phyloP scores from a whole-genome alignment of 2,329 filamentous ascomycete genomes.

The Neofusicoccum laricinum region DNA sequence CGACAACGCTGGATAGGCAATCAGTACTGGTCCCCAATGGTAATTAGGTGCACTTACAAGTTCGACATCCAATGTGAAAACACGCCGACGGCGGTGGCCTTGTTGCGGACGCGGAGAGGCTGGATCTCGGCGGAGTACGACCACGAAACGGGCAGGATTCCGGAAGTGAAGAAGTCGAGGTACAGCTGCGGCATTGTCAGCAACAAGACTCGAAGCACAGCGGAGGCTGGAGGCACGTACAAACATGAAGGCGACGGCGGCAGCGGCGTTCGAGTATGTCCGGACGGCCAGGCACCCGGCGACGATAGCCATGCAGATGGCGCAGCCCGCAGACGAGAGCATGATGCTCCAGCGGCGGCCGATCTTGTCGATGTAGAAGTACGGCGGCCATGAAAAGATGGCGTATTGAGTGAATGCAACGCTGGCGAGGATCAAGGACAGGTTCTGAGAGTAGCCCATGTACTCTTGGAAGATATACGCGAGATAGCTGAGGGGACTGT shows the following conservation, averaged over 20 bases:
- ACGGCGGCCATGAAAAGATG: slow-evolving; percentile 31
- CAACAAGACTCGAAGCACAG: no score
- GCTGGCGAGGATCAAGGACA: slow-evolving; percentile 30
- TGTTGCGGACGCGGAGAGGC: slow-evolving; percentile 12
- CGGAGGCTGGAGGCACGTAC: not conserved
- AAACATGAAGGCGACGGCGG: slow-evolving; percentile 35
- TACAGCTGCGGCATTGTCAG: not conserved
- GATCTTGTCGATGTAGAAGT: slow-evolving; percentile 31
- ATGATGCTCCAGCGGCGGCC: slow-evolving; percentile 30
- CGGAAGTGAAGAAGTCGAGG: slow-evolving; percentile 28
- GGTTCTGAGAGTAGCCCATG: slow-evolving; percentile 24
- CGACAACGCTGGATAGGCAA: not conserved
- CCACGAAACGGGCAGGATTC: slow-evolving; percentile 31
- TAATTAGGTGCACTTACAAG: not conserved
- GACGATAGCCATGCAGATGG: slow-evolving; percentile 34
- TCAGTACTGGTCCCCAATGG: no score
- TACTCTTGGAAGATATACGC: slow-evolving; percentile 29
- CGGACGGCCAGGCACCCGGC: slow-evolving; percentile 28
- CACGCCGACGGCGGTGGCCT: slow-evolving; percentile 7
- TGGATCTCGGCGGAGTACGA: slow-evolving; percentile 13
- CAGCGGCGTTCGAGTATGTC: slow-evolving; percentile 27
- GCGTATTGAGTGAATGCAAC: slow-evolving; percentile 32
- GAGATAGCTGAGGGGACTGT: slow-evolving; percentile 23
- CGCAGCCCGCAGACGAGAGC: slow-evolving; percentile 30
- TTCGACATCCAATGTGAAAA: slow-evolving; percentile 1